Percentiles rank a stretch among this genome's conserved stretches.
These are phyloP conservation scores for Hypoxylon rickii DNA, from an alignment of 495 filamentous ascomycete species.

Conservation along the genomic window DNA sequence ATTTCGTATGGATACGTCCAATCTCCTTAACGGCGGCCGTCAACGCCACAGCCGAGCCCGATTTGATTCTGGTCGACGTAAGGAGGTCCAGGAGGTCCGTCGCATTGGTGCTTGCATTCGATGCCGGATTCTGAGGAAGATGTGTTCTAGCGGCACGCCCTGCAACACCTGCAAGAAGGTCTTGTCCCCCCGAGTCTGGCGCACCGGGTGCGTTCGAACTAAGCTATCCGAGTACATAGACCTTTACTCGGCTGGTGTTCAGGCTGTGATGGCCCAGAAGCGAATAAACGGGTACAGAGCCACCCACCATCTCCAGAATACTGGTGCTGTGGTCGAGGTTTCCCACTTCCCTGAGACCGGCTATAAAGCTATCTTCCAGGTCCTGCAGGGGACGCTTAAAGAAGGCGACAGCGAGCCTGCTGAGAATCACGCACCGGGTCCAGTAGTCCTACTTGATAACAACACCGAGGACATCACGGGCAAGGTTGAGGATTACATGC, in stretches of 20 bases:
- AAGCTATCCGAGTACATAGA: constrained; percentile 75
- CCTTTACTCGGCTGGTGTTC: constrained; percentile 71
- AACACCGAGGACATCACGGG: constrained; percentile 69
- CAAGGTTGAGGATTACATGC: constrained; percentile 73
- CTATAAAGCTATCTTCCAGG: constrained; percentile 57
- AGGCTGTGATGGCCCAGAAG: constrained; percentile 69
- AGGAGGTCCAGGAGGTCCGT: constrained; percentile 79
- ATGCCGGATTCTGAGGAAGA: constrained; percentile 85
- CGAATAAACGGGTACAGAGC: constrained; percentile 64
- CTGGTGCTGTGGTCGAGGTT: constrained; percentile 66
- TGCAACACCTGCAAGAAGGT: constrained; percentile 81
- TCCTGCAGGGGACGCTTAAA: constrained; percentile 55
- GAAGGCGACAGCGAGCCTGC: constrained; percentile 36
- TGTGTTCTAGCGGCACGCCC: constrained; percentile 79
- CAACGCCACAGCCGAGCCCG: constrained; percentile 60
- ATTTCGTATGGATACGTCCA: constrained; percentile 46
- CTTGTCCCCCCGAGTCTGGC: constrained; percentile 79
- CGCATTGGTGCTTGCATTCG: constrained; percentile 84
- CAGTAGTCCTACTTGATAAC: constrained; percentile 61
- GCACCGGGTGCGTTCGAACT: constrained; percentile 75
- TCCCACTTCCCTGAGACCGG: constrained; percentile 67
- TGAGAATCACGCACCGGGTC: constrained; percentile 3
- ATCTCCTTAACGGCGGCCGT: constrained; percentile 37
- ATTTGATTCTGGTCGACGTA: constrained; percentile 69
- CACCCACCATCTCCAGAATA: constrained; percentile 59